Percentiles rank a stretch among this genome's conserved stretches.
Conservation (phyloP, 441 rosid genomes). For the Raphanus hybrid region DNA sequence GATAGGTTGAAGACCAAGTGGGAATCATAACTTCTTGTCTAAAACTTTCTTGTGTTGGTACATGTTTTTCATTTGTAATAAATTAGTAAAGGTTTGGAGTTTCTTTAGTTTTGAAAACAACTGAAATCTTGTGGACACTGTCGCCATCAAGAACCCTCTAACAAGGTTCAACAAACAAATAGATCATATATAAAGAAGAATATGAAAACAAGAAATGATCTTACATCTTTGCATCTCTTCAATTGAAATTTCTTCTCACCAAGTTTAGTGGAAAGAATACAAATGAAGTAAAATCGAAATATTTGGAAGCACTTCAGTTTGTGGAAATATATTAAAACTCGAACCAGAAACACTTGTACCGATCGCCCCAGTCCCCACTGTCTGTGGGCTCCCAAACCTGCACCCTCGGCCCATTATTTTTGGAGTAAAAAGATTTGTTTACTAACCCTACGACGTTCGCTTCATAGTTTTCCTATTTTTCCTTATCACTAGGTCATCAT, state of each 20-base stretch:
- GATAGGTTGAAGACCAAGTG: slow-evolving; percentile 41
- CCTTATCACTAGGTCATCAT: too few relatives aligned
- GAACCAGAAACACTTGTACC: too few relatives aligned
- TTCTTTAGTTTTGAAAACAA: background rate
- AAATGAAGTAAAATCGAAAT: too few relatives aligned
- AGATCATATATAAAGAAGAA: background rate
- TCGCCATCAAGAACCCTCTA: slow-evolving; percentile 13
- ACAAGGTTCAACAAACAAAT: slow-evolving; percentile 18
- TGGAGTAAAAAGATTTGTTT: too few relatives aligned
- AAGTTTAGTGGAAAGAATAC: too few relatives aligned
- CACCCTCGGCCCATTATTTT: too few relatives aligned
- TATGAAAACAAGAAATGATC: background rate
- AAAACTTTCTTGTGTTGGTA: background rate
- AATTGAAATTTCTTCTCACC: background rate
- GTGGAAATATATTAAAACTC: too few relatives aligned
- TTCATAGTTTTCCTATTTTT: too few relatives aligned
- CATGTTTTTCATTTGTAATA: background rate
- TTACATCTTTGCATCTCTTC: slow-evolving; percentile 28
- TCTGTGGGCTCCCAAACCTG: too few relatives aligned
- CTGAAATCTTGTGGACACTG: background rate
- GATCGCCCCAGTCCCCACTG: too few relatives aligned
- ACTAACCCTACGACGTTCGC: too few relatives aligned
- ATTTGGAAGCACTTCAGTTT: too few relatives aligned
- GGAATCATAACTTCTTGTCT: slow-evolving; percentile 36
- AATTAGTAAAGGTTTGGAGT: background rate